Percentiles rank a stretch among this genome's conserved stretches.
Conservation (phyloP, 352 stramenopile genomes). For the Phytophthora capsici region DNA sequence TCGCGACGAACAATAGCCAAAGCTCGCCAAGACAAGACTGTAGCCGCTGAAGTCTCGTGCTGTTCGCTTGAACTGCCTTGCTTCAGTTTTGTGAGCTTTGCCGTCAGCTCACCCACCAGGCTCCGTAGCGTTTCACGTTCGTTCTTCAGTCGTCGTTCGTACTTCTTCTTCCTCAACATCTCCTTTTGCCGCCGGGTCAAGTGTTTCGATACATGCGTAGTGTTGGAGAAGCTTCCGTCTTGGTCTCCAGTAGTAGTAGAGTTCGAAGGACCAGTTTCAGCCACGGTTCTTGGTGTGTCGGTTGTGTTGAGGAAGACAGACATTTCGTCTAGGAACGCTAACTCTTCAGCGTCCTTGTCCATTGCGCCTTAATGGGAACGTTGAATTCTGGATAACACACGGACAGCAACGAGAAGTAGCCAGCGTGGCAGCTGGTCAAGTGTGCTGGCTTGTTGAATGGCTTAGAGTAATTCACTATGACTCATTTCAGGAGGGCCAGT, state of each 20-base stretch:
- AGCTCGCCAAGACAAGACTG: constrained; percentile 3
- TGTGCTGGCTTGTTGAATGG: not conserved
- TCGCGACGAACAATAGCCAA: not conserved
- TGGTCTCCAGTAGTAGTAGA: not conserved
- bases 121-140: not conserved
- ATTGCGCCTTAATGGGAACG: not conserved
- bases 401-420: not conserved
- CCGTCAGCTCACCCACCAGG: not conserved
- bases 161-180: constrained; percentile 7
- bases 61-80: not conserved
- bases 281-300: not conserved
- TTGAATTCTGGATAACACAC: not conserved
- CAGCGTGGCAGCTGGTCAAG: not conserved
- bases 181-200: constrained; percentile 5
- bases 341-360: not conserved
- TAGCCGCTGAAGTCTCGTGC: not conserved
- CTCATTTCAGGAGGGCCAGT: too few species aligned
- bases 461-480: too few species aligned
- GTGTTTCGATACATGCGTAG: not conserved
- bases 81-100: constrained; percentile 1
- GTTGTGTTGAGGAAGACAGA: constrained; percentile 4
- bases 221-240: not conserved
- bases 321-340: constrained; percentile 4
- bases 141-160: not conserved
- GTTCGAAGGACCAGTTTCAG: not conserved